Percentiles rank a stretch among this genome's conserved stretches.
These are phyloP conservation scores for Trichophyton equinum DNA, from an alignment of 2,329 filamentous ascomycete genomes.

Conservation along the genomic window DNA sequence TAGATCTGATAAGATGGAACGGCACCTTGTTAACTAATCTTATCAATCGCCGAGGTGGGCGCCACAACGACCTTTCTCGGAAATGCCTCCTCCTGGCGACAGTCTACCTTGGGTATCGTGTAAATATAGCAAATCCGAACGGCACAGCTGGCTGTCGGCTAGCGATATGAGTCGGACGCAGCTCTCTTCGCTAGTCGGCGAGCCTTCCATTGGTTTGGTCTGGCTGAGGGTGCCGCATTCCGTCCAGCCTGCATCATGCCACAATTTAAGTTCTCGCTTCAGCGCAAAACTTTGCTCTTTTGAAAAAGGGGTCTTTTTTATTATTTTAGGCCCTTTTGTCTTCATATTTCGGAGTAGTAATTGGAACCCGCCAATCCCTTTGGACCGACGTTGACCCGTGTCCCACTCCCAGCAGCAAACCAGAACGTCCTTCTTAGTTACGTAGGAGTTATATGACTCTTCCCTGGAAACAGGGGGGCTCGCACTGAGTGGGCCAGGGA, in stretches of 20 bases:
- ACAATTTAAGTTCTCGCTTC: neutral
- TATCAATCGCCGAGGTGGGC: constrained; percentile 3
- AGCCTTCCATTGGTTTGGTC: neutral
- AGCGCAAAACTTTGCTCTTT: neutral
- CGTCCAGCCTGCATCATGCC: neutral
- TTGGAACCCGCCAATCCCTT: too few relatives aligned
- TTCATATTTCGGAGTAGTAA: too few relatives aligned
- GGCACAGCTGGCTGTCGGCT: neutral
- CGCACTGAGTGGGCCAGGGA: too few relatives aligned
- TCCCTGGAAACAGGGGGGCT: neutral
- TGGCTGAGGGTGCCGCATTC: neutral
- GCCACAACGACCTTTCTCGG: neutral
- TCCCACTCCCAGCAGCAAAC: neutral
- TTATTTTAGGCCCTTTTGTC: too few relatives aligned
- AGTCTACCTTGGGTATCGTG: neutral
- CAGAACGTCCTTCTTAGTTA: neutral
- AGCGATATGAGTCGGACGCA: neutral
- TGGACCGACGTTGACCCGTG: neutral
- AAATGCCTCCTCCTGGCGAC: neutral
- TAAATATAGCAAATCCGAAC: neutral
- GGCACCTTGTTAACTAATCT: neutral
- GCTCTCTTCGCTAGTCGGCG: neutral
- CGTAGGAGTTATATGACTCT: too few relatives aligned
- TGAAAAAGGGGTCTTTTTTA: neutral
- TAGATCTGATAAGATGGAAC: constrained; percentile 8